Conservation (phyloP, 139 green algal species). For the Axilococcus clingmanii region DNA sequence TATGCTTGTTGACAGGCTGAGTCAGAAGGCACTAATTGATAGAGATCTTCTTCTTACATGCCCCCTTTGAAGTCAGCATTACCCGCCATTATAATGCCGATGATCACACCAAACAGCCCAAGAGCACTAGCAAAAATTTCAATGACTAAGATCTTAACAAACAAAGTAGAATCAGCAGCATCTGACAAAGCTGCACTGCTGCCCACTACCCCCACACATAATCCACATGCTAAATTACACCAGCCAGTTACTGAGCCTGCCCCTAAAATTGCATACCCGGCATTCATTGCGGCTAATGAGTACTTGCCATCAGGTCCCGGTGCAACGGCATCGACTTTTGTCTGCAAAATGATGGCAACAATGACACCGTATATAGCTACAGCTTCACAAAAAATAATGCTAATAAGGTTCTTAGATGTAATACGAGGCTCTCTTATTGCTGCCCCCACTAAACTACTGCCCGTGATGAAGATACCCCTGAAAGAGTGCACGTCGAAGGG, state of each 20-base stretch:
- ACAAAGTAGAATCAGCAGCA: conserved; percentile 93
- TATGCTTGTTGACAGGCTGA: too few relatives aligned
- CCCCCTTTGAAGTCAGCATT: conserved; percentile 20
- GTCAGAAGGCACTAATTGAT: too few relatives aligned
- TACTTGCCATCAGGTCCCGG: conserved; percentile 21
- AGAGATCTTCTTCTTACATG: too few relatives aligned
- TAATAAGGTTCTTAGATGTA: conserved; percentile 99
- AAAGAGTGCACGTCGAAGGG: background rate
- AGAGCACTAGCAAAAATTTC: conserved; percentile 98
- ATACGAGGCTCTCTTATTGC: conserved; percentile 89
- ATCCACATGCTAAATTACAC: conserved; percentile 94
- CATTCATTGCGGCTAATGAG: conserved; percentile 22
- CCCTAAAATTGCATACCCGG: conserved; percentile 92
- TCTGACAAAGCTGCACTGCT: conserved; percentile 92
- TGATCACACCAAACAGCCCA: conserved; percentile 89
- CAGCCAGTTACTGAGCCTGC: conserved; percentile 88
- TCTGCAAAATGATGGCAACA: conserved; percentile 97
- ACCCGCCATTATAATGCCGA: conserved; percentile 43
- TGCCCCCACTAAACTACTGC: conserved; percentile 89
- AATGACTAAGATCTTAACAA: conserved; percentile 99
- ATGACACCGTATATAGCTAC: conserved; percentile 99
- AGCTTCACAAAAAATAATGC: conserved; percentile 98
- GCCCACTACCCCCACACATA: conserved; percentile 97
- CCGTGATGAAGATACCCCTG: conserved; percentile 99
- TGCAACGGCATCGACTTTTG: conserved; percentile 73